Evolutionary conservation across 805 yeast genomes (phyloP), one percentile per base, ranked within the genome.

Genomic region (Teunomyces lycoperdinae): DNA sequence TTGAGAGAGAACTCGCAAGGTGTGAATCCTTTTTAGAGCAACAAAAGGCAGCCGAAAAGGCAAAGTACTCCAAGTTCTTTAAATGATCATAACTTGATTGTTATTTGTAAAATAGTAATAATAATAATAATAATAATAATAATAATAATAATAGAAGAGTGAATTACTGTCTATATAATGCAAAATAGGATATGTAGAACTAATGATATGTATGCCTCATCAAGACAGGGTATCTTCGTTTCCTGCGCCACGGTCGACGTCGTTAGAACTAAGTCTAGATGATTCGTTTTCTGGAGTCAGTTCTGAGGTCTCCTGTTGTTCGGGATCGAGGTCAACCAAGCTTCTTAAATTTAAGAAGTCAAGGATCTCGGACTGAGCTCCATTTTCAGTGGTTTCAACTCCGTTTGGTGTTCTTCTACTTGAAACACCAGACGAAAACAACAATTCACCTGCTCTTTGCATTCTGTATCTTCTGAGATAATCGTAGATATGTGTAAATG

Each of bases 31-130:
- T 71, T 20, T 54, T 80, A 2, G 72, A 73, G 24, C 65, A 69
- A 30, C 64, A 67, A 33, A 83, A 79, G 58, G 69, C 71, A 34
- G 71, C 70, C 11, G 83, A 82, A 50, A 78, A 73, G 58, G 75
- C 76, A 43, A 80, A 74, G 49, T 78, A 81, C 52, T 76, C 89
- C 13, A 85, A 81, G 60, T 86, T 87, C 61, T 87, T 87, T 57
- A 63, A 46, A 8, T 69, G 53, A 50, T n/a, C n/a, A 20, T 4
- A 20, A 20, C 24, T 20, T 20, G 24, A 20, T 5, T 20, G 24
- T 2, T 6, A 20, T 20, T 20, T 4, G 24, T 20, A 20, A 20
- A 20, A 20, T 20, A 20, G 24, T 20, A 14, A 46, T 30, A 40
- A 31, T 9, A 14, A 11, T 7, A 43, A 41, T 28, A 26, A 11